These are phyloP conservation scores for Skeletonema potamos DNA, from an alignment of 108 stramenopile genomes.

Conservation along the genomic window DNA sequence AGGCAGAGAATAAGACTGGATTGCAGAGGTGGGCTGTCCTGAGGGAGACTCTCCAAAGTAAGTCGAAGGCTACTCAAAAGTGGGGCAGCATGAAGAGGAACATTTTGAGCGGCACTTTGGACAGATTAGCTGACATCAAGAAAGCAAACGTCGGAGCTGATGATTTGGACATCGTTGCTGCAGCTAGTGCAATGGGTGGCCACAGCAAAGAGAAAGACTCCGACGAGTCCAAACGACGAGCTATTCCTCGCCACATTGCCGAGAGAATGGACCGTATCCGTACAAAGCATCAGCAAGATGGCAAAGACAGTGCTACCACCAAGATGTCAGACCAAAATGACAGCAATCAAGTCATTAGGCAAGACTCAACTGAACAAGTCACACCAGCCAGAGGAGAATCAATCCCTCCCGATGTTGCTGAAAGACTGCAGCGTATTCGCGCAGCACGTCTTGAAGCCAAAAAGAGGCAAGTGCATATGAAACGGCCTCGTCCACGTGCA, in stretches of 20 bases:
- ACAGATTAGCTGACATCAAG: not conserved
- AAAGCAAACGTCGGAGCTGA: not conserved
- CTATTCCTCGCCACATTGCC: constrained; percentile 5
- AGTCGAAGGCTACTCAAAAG: constrained; percentile 6
- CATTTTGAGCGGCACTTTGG: constrained; percentile 4
- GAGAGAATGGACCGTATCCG: constrained; percentile 6
- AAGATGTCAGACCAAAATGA: not conserved
- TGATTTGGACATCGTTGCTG: not conserved
- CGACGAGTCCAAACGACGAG: not conserved
- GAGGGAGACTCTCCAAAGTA: constrained; percentile 13
- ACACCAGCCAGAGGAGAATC: not conserved
- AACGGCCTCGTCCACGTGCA: not conserved
- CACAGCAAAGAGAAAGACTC: not conserved
- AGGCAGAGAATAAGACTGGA: not conserved
- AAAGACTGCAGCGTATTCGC: constrained; percentile 9
- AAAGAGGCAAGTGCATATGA: not conserved
- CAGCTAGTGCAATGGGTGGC: not conserved
- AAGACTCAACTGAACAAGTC: not conserved
- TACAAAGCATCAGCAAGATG: not conserved
- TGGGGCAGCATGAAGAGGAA: constrained; percentile 19
- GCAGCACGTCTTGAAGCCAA: constrained; percentile 3
- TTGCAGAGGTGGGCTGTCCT: constrained; percentile 20
- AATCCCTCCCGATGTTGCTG: constrained; percentile 3
- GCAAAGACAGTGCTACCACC: not conserved
- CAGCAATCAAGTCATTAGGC: not conserved